Evolutionary conservation across 2,329 filamentous ascomycete species (phyloP).

Genomic region (Malbranchea cinnamomea): DNA sequence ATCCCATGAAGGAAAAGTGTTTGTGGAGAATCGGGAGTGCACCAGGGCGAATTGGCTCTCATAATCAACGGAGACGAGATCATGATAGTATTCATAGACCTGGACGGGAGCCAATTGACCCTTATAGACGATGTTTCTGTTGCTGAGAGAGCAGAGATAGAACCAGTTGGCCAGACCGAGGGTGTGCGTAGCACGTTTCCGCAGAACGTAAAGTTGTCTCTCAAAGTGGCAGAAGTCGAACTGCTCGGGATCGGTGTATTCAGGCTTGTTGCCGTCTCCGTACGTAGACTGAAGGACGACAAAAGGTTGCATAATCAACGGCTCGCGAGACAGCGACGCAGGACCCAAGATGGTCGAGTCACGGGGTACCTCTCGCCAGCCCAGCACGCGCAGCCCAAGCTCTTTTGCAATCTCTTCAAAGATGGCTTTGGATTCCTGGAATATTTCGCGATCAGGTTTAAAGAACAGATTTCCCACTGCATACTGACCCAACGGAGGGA

Average conservation of each 20-base stretch:
- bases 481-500: slow-evolving; percentile 84
- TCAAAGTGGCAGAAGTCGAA: slow-evolving; percentile 84
- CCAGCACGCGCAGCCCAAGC: slow-evolving; percentile 76
- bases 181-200: slow-evolving; percentile 87
- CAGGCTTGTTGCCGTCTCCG: slow-evolving; percentile 63
- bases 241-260: slow-evolving; percentile 58
- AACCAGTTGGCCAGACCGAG: slow-evolving; percentile 98
- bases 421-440: slow-evolving; percentile 78
- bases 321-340: slow-evolving; percentile 84
- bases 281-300: slow-evolving; percentile 78
- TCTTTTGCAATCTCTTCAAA: slow-evolving; percentile 89
- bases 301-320: slow-evolving; percentile 88
- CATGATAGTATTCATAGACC: slow-evolving; percentile 96
- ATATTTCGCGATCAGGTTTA: slow-evolving; percentile 81
- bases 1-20: slow-evolving; percentile 97
- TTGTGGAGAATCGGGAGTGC: slow-evolving; percentile 94
- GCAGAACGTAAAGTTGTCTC: slow-evolving; percentile 81
- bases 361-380: slow-evolving; percentile 89
- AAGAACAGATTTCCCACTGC: slow-evolving; percentile 97
- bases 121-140: slow-evolving; percentile 99
- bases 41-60: slow-evolving; percentile 94
- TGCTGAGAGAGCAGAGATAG: slow-evolving; percentile 89
- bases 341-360: slow-evolving; percentile 89
- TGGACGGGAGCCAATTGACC: slow-evolving; percentile 86
- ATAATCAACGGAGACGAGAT: slow-evolving; percentile 91